Percentiles rank a stretch among this genome's conserved stretches.
Evolutionary conservation across 441 rosid genomes (phyloP).

Genomic region (Theobroma grandiflorum): DNA sequence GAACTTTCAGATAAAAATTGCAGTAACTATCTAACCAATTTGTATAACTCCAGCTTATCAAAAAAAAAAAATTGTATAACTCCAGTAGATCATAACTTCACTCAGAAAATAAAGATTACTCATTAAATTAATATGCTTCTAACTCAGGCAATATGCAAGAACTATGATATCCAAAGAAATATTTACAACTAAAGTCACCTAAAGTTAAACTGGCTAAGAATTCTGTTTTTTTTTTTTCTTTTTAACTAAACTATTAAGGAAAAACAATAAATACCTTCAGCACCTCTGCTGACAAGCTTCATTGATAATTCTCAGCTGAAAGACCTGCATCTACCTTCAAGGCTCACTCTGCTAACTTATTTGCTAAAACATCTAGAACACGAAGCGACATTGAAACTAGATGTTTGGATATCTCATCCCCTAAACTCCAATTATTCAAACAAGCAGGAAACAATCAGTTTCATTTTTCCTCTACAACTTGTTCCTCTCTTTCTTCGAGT

Average conservation of each 20-base stretch:
- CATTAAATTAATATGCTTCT: not conserved
- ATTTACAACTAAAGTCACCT: not conserved
- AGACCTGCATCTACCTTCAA: not conserved
- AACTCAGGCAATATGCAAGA: not conserved
- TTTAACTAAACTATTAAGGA: not conserved
- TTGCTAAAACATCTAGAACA: slow-evolving; percentile 16
- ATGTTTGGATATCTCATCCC: not conserved
- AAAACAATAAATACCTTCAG: slow-evolving; percentile 20
- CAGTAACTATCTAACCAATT: not conserved
- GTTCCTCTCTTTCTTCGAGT: not conserved
- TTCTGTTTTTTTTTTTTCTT: not conserved
- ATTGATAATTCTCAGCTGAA: slow-evolving; percentile 18
- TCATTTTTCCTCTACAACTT: not conserved
- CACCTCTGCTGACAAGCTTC: slow-evolving; percentile 18
- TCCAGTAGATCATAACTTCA: not conserved
- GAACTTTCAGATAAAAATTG: not conserved
- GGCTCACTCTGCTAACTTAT: slow-evolving; percentile 5
- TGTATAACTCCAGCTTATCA: not conserved
- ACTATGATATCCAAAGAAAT: not conserved
- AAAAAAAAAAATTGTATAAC: not conserved
- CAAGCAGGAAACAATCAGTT: not conserved
- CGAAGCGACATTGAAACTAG: slow-evolving; percentile 16
- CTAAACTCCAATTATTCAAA: not conserved
- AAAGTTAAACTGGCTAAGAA: not conserved
- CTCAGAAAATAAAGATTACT: not conserved